Evolutionary conservation across 1,284 basidiomycete genomes (phyloP).

Genomic region (Ganoderma meredithae): DNA sequence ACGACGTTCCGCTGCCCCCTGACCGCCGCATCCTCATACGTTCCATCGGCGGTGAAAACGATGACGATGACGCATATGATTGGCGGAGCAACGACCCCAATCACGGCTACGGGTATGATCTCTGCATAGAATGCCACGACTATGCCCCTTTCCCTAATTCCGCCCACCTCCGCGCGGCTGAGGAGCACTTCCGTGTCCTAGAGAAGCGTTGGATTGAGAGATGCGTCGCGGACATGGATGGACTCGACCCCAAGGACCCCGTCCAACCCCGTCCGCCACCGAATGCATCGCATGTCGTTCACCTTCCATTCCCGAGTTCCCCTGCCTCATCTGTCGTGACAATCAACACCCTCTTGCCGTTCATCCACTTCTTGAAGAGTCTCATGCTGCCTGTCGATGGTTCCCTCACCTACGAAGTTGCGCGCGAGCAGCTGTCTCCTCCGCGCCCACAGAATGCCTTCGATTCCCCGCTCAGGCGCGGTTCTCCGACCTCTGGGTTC

Average conservation of each 20-base stretch:
- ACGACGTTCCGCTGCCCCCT: slow-evolving; percentile 69
- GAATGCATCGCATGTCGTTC: slow-evolving; percentile 74
- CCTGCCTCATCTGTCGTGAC: slow-evolving; percentile 58
- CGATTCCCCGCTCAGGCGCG: slow-evolving; percentile 21
- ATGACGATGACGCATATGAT: slow-evolving; percentile 57
- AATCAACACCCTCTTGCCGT: slow-evolving; percentile 59
- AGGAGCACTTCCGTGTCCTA: slow-evolving; percentile 70
- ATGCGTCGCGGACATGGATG: slow-evolving; percentile 41
- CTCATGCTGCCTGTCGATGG: slow-evolving; percentile 56
- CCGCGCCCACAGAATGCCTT: slow-evolving; percentile 22
- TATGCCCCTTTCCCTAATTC: slow-evolving; percentile 70
- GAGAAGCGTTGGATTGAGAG: slow-evolving; percentile 68
- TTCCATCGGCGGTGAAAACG: slow-evolving; percentile 30
- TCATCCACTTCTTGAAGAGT: slow-evolving; percentile 68
- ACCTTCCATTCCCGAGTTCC: slow-evolving; percentile 74
- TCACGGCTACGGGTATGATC: slow-evolving; percentile 71
- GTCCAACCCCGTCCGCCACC: slow-evolving; percentile 69
- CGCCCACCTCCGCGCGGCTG: slow-evolving; percentile 69
- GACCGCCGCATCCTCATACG: slow-evolving; percentile 39
- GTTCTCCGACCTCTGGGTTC: slow-evolving; percentile 29
- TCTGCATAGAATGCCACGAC: slow-evolving; percentile 90
- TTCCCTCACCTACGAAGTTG: slow-evolving; percentile 35
- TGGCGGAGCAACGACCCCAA: slow-evolving; percentile 65
- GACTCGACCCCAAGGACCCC: slow-evolving; percentile 45
- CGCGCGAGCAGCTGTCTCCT: slow-evolving; percentile 32